Percentiles rank a stretch among this genome's conserved stretches.
Evolutionary conservation across 208 protist genomes (phyloP).

Genomic region (Crithidia expoeki): DNA sequence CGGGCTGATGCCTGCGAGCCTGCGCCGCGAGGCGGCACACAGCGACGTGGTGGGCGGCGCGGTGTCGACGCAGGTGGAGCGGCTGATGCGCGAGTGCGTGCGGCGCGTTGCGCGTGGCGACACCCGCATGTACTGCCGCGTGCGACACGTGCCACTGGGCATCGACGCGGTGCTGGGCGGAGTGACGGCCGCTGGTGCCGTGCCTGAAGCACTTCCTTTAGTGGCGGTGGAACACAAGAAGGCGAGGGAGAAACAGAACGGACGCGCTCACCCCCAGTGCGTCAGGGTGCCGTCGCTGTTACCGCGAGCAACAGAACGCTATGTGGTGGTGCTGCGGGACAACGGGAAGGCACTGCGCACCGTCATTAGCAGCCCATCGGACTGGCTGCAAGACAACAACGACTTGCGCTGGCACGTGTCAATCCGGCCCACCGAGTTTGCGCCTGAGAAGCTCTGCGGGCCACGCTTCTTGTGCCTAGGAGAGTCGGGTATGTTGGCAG

Average conservation of each 20-base stretch:
- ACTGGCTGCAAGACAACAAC: slow-evolving; percentile 15
- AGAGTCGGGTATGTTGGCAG: neutral
- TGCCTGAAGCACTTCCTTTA: neutral
- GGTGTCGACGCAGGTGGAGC: slow-evolving; percentile 24
- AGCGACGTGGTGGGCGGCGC: slow-evolving; percentile 18
- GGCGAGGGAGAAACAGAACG: neutral
- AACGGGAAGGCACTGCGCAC: neutral
- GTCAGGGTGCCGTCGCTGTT: neutral
- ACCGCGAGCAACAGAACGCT: neutral
- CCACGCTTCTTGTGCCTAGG: neutral
- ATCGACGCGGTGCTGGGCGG: slow-evolving; percentile 11
- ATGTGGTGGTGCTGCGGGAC: neutral
- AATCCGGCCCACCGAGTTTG: neutral
- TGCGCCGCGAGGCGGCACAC: slow-evolving; percentile 20
- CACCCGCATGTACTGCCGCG: neutral
- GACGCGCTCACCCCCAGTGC: neutral
- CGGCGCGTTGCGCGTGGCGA: slow-evolving; percentile 3
- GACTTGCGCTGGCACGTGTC: slow-evolving; percentile 9
- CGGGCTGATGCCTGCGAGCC: slow-evolving; percentile 17
- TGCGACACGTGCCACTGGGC: slow-evolving; percentile 7
- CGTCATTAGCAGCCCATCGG: slow-evolving; percentile 1
- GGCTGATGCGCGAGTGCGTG: slow-evolving; percentile 30
- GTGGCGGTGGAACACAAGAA: neutral
- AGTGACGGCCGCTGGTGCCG: slow-evolving; percentile 8
- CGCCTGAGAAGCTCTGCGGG: neutral